These are phyloP conservation scores for Aspergillus carlsbadensis DNA, from an alignment of 495 filamentous ascomycete genomes.

Conservation along the genomic window DNA sequence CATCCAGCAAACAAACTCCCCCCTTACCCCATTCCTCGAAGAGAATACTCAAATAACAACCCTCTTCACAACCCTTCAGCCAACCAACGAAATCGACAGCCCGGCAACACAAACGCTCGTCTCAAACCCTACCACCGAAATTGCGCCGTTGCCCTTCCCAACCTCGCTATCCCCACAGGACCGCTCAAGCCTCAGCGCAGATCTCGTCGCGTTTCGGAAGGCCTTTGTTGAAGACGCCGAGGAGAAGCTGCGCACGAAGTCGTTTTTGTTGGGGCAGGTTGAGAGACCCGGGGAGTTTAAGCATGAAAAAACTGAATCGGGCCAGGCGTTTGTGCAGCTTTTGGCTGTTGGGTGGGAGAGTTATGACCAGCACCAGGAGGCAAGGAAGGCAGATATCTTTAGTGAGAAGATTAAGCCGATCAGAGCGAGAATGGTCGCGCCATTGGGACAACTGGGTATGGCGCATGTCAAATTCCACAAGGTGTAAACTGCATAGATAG, in stretches of 20 bases:
- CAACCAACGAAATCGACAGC: slow-evolving; percentile 17
- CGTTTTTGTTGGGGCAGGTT: slow-evolving; percentile 44
- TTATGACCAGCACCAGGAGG: slow-evolving; percentile 50
- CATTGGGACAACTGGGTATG: slow-evolving; percentile 39
- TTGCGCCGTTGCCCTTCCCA: slow-evolving; percentile 33
- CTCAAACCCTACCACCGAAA: slow-evolving; percentile 42
- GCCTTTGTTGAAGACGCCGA: slow-evolving; percentile 31
- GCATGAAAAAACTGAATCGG: slow-evolving; percentile 35
- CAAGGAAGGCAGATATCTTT: slow-evolving; percentile 48
- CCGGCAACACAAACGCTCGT: slow-evolving; percentile 30
- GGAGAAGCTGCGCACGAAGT: slow-evolving; percentile 34
- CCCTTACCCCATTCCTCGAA: slow-evolving; percentile 29
- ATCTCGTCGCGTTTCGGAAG: slow-evolving; percentile 34
- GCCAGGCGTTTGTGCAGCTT: slow-evolving; percentile 38
- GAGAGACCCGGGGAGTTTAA: slow-evolving; percentile 39
- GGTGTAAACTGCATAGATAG: slow-evolving; percentile 11
- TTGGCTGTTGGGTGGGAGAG: slow-evolving; percentile 54
- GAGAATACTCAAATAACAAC: slow-evolving; percentile 19
- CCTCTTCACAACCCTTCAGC: slow-evolving; percentile 35
- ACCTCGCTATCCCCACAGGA: slow-evolving; percentile 25
- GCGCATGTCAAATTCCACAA: slow-evolving; percentile 43
- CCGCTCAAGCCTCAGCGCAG: slow-evolving; percentile 21
- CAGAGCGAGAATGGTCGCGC: slow-evolving; percentile 33
- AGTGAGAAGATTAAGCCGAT: slow-evolving; percentile 35
- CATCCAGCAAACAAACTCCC: slow-evolving; percentile 3